Base-by-base conservation (phyloP, 306 rosid genomes). In the Mimosa bimucronata region DNA sequence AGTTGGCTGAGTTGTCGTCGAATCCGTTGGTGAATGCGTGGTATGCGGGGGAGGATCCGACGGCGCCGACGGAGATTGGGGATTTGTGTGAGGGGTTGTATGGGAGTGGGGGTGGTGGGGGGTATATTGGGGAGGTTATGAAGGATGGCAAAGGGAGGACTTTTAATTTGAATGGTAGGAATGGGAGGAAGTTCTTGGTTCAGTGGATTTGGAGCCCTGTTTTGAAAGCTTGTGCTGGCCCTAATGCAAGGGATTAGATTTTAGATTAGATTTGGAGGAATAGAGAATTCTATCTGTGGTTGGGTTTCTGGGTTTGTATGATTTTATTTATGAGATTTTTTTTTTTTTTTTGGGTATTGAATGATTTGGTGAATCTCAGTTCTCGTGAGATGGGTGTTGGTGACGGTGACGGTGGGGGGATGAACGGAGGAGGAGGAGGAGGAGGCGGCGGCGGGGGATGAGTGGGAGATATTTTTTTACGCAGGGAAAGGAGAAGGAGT, bases 21-120 rank as follows among this genome's bases (percentile, higher is more conserved):
- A 86, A 86, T 30, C 88, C 88, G 21, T 28, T 86, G 38, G 89
- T 94, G 19, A 94, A 94, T 16, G 98, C 98, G 2, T 94, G 97
- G 98, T 94, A 94, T 71, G 98, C 98, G 1, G 98, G 98, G 1
- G 97, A 92, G 80, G 98, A 94, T 25, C 98, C 98, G 0, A 92
- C 98, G 41, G 97, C 98, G 6, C 98, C 98, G 42, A 92, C 97
- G 64, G 98, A 94, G 89, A 90, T 94, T 21, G 97, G 97, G 2
- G 98, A 94, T 5, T 30, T 94, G 55, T 94, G 98, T 7, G 98
- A 94, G 80, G 98, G 97, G 0, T 50, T 94, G 82, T 94, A 94
- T 76, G 97, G 98, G 0, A 91, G 83, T 0, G 98, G 98, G 0
- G 98, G 98, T 1, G 98, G 98, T 0, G 98, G 98, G 0, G 98